phyloP scores from a whole-genome alignment of 768 basidiomycete species.

The Leucosporidium creatinivorum region DNA sequence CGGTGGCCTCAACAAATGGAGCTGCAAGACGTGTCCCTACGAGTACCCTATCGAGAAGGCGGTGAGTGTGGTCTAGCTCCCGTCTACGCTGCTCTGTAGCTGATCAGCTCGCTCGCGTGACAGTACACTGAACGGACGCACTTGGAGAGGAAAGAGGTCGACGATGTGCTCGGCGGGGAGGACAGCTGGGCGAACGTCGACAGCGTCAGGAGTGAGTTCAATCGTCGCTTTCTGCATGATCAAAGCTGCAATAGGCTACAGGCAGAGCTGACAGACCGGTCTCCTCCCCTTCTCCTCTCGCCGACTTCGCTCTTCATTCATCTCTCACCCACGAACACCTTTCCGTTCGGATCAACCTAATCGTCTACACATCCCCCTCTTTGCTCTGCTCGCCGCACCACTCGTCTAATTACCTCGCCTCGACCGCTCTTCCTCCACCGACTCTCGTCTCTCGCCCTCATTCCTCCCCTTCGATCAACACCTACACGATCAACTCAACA shows the following conservation, averaged over 20 bases:
- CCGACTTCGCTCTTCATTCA: background rate
- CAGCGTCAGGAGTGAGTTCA: conserved; percentile 61
- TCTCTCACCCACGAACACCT: too few species aligned
- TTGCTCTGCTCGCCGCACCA: too few species aligned
- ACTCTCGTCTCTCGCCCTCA: too few species aligned
- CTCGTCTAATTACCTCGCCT: too few species aligned
- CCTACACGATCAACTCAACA: background rate
- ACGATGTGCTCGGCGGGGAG: conserved; percentile 91
- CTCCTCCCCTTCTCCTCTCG: too few species aligned
- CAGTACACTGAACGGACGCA: conserved; percentile 84
- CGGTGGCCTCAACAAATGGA: conserved; percentile 76
- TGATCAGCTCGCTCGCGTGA: conserved; percentile 16
- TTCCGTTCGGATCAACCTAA: too few species aligned
- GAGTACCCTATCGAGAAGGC: background rate
- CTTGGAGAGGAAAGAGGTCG: conserved; percentile 79
- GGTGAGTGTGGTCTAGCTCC: background rate
- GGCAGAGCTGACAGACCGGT: background rate
- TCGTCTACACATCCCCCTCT: too few species aligned
- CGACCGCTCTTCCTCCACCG: too few species aligned
- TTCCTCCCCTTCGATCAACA: background rate
- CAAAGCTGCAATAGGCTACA: background rate
- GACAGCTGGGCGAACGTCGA: conserved; percentile 93
- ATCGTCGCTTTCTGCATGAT: background rate
- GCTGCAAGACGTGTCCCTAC: conserved; percentile 81
- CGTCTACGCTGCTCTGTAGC: background rate